These are phyloP conservation scores for Filobasidium floriforme DNA, from an alignment of 768 basidiomycete genomes.

Conservation along the genomic window DNA sequence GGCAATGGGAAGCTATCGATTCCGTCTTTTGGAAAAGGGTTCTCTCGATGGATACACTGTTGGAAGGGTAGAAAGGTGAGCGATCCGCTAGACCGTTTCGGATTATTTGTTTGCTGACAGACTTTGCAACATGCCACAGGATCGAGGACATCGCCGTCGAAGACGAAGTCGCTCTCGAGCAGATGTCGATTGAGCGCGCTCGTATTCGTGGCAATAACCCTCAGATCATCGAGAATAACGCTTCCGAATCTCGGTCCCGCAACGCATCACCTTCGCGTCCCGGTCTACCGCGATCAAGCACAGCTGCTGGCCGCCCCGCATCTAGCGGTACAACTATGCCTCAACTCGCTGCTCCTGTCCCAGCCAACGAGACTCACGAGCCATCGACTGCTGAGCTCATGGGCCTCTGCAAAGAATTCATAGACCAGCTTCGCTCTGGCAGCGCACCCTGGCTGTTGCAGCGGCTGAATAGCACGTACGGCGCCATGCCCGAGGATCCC, in stretches of 20 bases:
- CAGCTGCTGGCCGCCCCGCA: background rate
- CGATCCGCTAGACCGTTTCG: background rate
- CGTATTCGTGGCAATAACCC: slow-evolving; percentile 1
- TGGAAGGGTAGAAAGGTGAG: slow-evolving; percentile 62
- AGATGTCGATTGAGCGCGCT: slow-evolving; percentile 32
- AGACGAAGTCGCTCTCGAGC: slow-evolving; percentile 46
- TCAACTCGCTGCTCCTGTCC: slow-evolving; percentile 9
- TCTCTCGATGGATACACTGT: slow-evolving; percentile 84
- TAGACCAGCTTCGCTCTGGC: slow-evolving; percentile 58
- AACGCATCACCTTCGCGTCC: background rate
- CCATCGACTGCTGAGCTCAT: slow-evolving; percentile 55
- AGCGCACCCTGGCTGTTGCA: slow-evolving; percentile 91
- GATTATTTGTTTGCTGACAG: background rate
- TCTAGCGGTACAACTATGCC: background rate
- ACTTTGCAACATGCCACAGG: slow-evolving; percentile 23
- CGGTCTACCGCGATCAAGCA: background rate
- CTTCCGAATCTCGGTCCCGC: background rate
- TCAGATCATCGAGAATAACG: background rate
- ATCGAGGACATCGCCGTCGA: slow-evolving; percentile 49
- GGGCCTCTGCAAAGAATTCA: slow-evolving; percentile 56
- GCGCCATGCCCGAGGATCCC: slow-evolving; percentile 65
- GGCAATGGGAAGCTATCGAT: slow-evolving; percentile 65
- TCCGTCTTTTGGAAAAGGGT: slow-evolving; percentile 76
- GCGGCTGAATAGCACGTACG: slow-evolving; percentile 69
- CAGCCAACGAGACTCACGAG: slow-evolving; percentile 12